Conservation (phyloP, 345 rosid species). For the Eucalyptus regnans region DNA sequence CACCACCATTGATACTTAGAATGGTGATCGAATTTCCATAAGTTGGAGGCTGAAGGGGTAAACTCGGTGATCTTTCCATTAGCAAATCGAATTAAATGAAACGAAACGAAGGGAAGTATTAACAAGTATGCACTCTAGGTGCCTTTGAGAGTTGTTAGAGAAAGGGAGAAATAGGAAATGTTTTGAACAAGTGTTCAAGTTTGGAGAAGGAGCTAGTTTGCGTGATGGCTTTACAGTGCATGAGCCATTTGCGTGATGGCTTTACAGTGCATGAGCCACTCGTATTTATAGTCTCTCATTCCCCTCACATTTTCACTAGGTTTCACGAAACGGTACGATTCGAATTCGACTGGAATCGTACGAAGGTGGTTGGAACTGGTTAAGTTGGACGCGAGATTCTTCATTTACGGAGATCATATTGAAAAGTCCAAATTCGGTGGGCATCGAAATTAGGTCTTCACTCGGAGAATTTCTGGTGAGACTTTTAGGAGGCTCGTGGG, state of each 20-base stretch:
- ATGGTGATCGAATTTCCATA: slow-evolving; percentile 20
- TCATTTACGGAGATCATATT: background rate
- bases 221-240: background rate
- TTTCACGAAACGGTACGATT: background rate
- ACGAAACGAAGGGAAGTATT: background rate
- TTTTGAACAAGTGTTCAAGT: background rate
- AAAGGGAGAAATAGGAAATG: background rate
- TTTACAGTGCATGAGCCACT: background rate
- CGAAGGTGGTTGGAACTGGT: background rate
- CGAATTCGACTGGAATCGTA: background rate
- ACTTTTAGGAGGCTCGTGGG: no score
- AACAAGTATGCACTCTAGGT: background rate
- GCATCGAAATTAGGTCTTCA: background rate
- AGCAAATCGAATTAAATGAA: background rate
- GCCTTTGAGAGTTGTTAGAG: background rate
- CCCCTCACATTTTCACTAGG: background rate
- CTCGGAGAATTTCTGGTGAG: no score
- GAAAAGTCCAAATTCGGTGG: background rate
- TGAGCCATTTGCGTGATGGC: background rate
- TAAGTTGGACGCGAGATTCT: background rate
- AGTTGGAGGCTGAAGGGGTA: slow-evolving; percentile 7
- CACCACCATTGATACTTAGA: slow-evolving; percentile 45
- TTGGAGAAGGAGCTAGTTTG: background rate
- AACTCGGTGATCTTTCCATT: slow-evolving; percentile 1
- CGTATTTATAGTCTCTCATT: background rate